Conservation (phyloP, 2,329 filamentous ascomycete species). For the Teratosphaeria destructans region DNA sequence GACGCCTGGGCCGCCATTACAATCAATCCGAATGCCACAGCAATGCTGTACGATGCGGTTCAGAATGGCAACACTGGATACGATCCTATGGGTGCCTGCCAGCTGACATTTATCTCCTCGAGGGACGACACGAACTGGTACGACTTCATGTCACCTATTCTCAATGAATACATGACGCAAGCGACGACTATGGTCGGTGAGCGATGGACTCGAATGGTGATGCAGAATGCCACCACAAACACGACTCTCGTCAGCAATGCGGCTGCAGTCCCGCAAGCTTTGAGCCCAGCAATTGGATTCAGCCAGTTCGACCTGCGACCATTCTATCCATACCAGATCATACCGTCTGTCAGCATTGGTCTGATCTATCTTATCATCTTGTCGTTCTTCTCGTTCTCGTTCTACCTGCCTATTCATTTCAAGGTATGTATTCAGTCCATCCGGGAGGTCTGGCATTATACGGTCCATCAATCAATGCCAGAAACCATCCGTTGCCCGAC, state of each 20-base stretch:
- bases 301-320: constrained; percentile 48
- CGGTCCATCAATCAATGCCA: no score
- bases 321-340: constrained; percentile 44
- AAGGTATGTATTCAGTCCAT: constrained; percentile 15
- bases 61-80: constrained; percentile 47
- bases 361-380: constrained; percentile 59
- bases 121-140: constrained; percentile 47
- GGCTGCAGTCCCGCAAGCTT: constrained; percentile 39
- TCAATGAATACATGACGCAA: constrained; percentile 38
- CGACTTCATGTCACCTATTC: constrained; percentile 43
- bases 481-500: no score
- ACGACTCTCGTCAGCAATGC: constrained; percentile 33
- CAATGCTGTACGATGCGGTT: constrained; percentile 46
- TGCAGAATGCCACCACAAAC: constrained; percentile 32
- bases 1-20: constrained; percentile 52
- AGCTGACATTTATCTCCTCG: constrained; percentile 46
- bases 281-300: constrained; percentile 48
- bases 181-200: constrained; percentile 41
- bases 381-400: constrained; percentile 55
- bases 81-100: constrained; percentile 48
- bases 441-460: no score
- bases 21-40: constrained; percentile 52
- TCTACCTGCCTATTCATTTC: constrained; percentile 54
- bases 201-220: constrained; percentile 31
- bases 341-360: constrained; percentile 51